Evolutionary conservation across 768 basidiomycete genomes (phyloP), one percentile per base, ranked within the genome.

Genomic region (Daedalea quercina): DNA sequence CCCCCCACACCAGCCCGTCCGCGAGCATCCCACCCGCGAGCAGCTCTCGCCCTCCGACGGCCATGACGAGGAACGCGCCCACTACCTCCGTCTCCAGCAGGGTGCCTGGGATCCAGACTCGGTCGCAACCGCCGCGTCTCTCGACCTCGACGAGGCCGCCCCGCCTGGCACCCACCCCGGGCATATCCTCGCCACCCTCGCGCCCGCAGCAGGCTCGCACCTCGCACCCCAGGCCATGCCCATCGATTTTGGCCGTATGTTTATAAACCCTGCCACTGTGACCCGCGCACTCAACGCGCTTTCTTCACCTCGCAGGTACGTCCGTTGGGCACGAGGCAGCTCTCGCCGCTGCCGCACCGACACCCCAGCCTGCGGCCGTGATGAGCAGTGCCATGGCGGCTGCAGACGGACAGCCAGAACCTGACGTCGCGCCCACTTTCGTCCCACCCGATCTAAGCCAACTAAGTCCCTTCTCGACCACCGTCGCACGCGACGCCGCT

Each of bases 401-500:
- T 44, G 3, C 24, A 13, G 19, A 31, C 11, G 28, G 11, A 31
- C 11, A 4, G 11, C 11, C 28, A 6, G 4, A 4, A 11, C 4
- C 25, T 3, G 25, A 28, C 6, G 24, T 33, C 3, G 46, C 46
- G 9, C 23, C 28, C 9, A 19, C 46, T 25, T 47, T 47, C 20
- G 46, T 47, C 19, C 33, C 44, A 8, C 34, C 25, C 26, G n/a
- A 50, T 2, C 44, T 22, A n/a, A 25, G 28, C 6, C 22, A n/a
- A 17, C 41, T 54, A 13, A 62, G 59, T 40, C 53, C 61, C 7
- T 52, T 67, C 25, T 55, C 63, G 43, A 65, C 54, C 50, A 55
- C 45, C 28, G 31, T 63, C 11, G 64, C 63, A n/a, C 67, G 69
- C 43, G 69, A 70, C 50, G 64, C 68, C 22, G 56, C 69, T 23